Conservation (phyloP, 2,329 filamentous ascomycete species). For the Penicillium sumatraense region DNA sequence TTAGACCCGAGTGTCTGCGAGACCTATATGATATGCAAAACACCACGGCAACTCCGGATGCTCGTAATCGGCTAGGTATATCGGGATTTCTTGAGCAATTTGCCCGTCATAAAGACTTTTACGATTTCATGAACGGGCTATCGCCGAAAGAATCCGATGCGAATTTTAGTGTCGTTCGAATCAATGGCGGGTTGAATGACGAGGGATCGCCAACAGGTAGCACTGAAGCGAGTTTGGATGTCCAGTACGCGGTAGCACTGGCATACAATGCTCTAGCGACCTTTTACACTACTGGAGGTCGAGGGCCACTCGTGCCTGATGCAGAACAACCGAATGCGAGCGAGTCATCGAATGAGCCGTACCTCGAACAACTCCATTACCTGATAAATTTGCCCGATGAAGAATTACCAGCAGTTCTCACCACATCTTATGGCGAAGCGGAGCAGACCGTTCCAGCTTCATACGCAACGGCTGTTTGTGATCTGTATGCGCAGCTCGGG, state of each 20-base stretch:
- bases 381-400: slow-evolving; percentile 59
- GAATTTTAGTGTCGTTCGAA: slow-evolving; percentile 61
- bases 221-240: slow-evolving; percentile 67
- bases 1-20: slow-evolving; percentile 56
- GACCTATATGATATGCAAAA: slow-evolving; percentile 53
- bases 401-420: slow-evolving; percentile 66
- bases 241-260: slow-evolving; percentile 64
- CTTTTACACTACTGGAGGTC: slow-evolving; percentile 65
- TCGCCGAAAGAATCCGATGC: slow-evolving; percentile 56
- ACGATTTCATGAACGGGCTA: slow-evolving; percentile 60
- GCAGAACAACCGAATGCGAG: slow-evolving; percentile 43
- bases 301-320: slow-evolving; percentile 57
- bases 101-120: slow-evolving; percentile 59
- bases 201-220: slow-evolving; percentile 50
- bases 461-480: slow-evolving; percentile 66
- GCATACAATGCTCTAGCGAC: slow-evolving; percentile 59
- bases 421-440: slow-evolving; percentile 72
- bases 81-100: slow-evolving; percentile 57
- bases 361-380: slow-evolving; percentile 66
- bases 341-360: slow-evolving; percentile 66
- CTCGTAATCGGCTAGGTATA: slow-evolving; percentile 49
- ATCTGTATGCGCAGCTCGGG: slow-evolving; percentile 66
- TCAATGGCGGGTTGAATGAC: slow-evolving; percentile 61
- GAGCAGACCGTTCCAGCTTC: slow-evolving; percentile 64
- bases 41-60: slow-evolving; percentile 33